A percentile compares a stretch with the other conserved stretches of the same genome.
phyloP scores from a whole-genome alignment of 495 filamentous ascomycete species.

The Halenospora varia region DNA sequence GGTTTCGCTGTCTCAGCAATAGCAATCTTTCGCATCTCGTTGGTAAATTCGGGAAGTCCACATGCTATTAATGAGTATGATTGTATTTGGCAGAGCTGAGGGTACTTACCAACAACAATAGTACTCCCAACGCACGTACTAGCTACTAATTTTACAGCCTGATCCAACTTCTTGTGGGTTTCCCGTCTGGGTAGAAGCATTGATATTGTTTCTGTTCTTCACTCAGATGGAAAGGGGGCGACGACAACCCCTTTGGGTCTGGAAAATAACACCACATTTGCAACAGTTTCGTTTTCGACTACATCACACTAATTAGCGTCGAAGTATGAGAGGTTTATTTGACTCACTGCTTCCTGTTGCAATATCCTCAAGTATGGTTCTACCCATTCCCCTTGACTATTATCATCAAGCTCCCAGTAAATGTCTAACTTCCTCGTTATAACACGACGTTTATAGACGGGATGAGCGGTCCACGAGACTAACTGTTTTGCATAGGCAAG shows the following conservation, averaged over 20 bases:
- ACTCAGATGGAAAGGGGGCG: too few relatives aligned
- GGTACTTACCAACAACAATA: background rate
- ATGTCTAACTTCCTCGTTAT: slow-evolving; percentile 10
- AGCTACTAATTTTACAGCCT: background rate
- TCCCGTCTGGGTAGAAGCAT: background rate
- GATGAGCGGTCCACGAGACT: background rate
- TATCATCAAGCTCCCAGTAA: slow-evolving; percentile 8
- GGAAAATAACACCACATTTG: slow-evolving; percentile 1
- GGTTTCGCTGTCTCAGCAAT: background rate
- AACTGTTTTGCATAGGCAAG: slow-evolving; percentile 2
- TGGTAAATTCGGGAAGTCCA: background rate
- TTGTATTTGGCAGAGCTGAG: too few relatives aligned
- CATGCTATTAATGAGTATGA: slow-evolving; percentile 2
- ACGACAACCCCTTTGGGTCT: background rate
- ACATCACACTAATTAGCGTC: background rate
- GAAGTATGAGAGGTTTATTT: background rate
- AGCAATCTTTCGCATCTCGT: background rate
- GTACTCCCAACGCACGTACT: background rate
- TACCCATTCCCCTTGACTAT: slow-evolving; percentile 3
- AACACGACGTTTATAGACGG: background rate
- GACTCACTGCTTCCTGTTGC: background rate
- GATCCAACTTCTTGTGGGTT: background rate
- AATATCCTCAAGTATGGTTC: background rate
- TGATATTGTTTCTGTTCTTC: too few relatives aligned
- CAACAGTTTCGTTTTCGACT: background rate